phyloP scores from a whole-genome alignment of 2,329 filamentous ascomycete genomes.

The Zymoseptoria crescenta region DNA sequence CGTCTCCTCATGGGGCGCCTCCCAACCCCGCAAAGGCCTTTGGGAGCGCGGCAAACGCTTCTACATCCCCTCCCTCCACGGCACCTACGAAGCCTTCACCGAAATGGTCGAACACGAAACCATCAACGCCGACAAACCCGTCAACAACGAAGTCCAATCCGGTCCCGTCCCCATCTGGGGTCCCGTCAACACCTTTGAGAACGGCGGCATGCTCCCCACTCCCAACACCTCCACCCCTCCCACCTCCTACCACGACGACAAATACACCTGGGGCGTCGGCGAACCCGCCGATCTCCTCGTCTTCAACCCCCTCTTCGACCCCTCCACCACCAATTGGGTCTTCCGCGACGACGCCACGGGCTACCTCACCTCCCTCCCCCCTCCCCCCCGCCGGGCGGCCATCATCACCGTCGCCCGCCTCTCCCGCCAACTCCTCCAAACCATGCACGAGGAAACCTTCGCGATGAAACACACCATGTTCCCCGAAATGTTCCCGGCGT shows the following conservation, averaged over 20 bases:
- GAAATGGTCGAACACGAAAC: slow-evolving; percentile 53
- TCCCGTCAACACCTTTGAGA: slow-evolving; percentile 37
- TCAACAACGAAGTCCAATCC: slow-evolving; percentile 44
- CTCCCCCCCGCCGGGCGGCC: slow-evolving; percentile 64
- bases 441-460: slow-evolving; percentile 71
- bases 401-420: slow-evolving; percentile 70
- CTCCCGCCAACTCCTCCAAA: slow-evolving; percentile 61
- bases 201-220: slow-evolving; percentile 45
- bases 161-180: slow-evolving; percentile 59
- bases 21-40: slow-evolving; percentile 61
- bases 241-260: slow-evolving; percentile 50
- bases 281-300: slow-evolving; percentile 68
- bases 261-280: slow-evolving; percentile 68
- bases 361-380: slow-evolving; percentile 47
- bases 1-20: slow-evolving; percentile 55
- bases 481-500: slow-evolving; percentile 72
- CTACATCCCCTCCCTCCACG: slow-evolving; percentile 63
- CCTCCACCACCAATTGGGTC: slow-evolving; percentile 64
- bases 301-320: slow-evolving; percentile 73
- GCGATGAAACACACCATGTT: slow-evolving; percentile 64
- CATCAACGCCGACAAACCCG: slow-evolving; percentile 39
- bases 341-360: slow-evolving; percentile 61
- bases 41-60: slow-evolving; percentile 69
- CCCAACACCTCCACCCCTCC: slow-evolving; percentile 60
- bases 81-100: slow-evolving; percentile 61